A percentile compares a stretch with the other conserved stretches of the same genome.
Conservation (phyloP, 2,329 filamentous ascomycete species). For the Trichoderma harzianum region DNA sequence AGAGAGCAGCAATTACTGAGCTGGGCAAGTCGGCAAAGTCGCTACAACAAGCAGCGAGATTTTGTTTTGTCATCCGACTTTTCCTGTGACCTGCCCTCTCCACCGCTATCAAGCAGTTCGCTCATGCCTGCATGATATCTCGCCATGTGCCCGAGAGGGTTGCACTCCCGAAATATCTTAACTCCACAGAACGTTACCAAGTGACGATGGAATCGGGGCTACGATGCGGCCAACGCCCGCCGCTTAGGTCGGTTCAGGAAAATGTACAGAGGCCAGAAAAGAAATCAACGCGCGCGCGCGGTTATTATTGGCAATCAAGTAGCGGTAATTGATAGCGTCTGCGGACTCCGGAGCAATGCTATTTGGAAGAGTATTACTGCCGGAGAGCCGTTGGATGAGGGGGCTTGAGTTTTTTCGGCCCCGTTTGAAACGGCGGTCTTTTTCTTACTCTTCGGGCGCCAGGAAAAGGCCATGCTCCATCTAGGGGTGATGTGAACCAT, state of each 20-base stretch:
- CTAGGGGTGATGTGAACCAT: background rate
- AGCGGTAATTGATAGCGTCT: background rate
- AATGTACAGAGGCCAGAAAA: background rate
- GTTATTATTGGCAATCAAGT: background rate
- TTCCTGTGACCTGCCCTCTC: background rate
- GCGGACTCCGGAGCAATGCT: background rate
- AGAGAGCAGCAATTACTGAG: background rate
- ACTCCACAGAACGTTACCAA: background rate
- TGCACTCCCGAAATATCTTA: background rate
- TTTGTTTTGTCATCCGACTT: background rate
- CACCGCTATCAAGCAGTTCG: conserved; percentile 10
- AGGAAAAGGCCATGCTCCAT: background rate
- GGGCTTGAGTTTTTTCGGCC: background rate
- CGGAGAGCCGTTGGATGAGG: conserved; percentile 1
- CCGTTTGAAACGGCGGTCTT: conserved; percentile 11
- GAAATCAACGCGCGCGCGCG: background rate
- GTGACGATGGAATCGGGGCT: background rate
- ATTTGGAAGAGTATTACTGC: background rate
- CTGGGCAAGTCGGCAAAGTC: background rate
- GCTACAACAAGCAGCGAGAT: background rate
- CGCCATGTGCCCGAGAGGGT: background rate
- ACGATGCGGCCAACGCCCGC: background rate
- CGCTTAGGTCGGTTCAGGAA: background rate
- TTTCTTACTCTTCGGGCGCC: background rate
- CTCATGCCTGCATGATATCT: background rate